Conservation (phyloP, 768 basidiomycete species). For the Boletus rubroflammeus region DNA sequence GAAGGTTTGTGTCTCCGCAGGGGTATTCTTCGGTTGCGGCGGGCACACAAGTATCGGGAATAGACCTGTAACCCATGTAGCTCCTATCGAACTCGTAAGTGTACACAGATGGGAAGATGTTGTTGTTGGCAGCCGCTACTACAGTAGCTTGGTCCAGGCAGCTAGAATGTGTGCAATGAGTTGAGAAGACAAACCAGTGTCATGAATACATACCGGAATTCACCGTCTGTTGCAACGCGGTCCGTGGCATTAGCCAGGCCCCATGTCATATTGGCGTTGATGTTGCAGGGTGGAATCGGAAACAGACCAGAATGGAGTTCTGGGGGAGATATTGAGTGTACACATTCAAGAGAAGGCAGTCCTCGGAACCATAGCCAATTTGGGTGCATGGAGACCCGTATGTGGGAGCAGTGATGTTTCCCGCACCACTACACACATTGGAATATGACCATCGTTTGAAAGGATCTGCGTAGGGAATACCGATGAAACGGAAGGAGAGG, state of each 20-base stretch:
- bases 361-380: conserved; percentile 34
- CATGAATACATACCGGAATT: conserved; percentile 1
- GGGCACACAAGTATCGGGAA: conserved; percentile 42
- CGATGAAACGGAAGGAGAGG: conserved; percentile 48
- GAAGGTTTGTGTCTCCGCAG: conserved; percentile 42
- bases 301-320: conserved; percentile 2
- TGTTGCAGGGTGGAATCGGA: not conserved
- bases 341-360: conserved; percentile 47
- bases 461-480: conserved; percentile 47
- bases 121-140: conserved; percentile 39
- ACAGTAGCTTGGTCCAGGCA: conserved; percentile 47
- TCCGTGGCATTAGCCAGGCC: conserved; percentile 1
- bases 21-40: conserved; percentile 41
- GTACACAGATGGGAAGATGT: conserved; percentile 40
- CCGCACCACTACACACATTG: conserved; percentile 20
- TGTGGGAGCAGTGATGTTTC: conserved; percentile 29
- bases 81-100: conserved; percentile 48
- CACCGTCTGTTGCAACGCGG: conserved; percentile 8
- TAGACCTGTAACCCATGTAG: conserved; percentile 42
- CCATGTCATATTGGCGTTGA: conserved; percentile 3
- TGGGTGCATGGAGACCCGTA: conserved; percentile 36
- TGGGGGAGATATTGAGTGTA: conserved; percentile 40
- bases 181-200: not conserved
- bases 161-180: not conserved
- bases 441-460: conserved; percentile 43